Evolutionary conservation across 2,329 filamentous ascomycete genomes (phyloP), one percentile per base, ranked within the genome.

Genomic region (Neurospora crassa): DNA sequence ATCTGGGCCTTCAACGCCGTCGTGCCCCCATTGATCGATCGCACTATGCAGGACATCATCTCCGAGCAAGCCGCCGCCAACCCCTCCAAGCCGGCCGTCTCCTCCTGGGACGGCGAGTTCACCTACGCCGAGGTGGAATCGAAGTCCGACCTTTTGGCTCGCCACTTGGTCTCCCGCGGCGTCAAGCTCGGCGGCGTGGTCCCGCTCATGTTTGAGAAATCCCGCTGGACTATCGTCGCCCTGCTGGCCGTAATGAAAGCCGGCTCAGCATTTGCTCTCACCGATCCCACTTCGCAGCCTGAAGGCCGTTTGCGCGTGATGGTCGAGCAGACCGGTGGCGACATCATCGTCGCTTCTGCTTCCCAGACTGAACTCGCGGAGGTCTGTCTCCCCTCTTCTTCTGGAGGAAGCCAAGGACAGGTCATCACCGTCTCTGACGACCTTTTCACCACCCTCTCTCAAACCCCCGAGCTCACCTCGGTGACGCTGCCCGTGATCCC

Each of bases 41-140:
- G 76, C 67, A 84, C 82, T 73, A 84, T 85, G 79, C 85, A 86
- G 72, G 82, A 85, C 59, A 76, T 85, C 70, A 81, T 87, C 70
- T 78, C 79, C 11, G 79, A 82, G 14, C 80, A 80, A 69, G 81
- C 81, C 14, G 74, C 72, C 14, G 72, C 74, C 34, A 78, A 80
- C 3, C 83, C 84, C 1, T 75, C 80, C 41, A 79, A 80, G 43
- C 72, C 79, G 7, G 84, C 84, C 40, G 80, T 86, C n/a, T 76
- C 82, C 69, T 84, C 84, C 0, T 86, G 84, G 84, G 85, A 86
- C 71, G 84, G 85, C 42, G 76, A 76, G 70, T 80, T 85, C 69
- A 85, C 83, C 2, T 86, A 86, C 72, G 70, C 75, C 43, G 80
- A 85, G 67, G 78, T 86, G 2, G 82, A 85, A 43, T 73, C 75